Evolutionary conservation across 106 monocot species (phyloP).

Genomic region (Dendrobium catenatum): DNA sequence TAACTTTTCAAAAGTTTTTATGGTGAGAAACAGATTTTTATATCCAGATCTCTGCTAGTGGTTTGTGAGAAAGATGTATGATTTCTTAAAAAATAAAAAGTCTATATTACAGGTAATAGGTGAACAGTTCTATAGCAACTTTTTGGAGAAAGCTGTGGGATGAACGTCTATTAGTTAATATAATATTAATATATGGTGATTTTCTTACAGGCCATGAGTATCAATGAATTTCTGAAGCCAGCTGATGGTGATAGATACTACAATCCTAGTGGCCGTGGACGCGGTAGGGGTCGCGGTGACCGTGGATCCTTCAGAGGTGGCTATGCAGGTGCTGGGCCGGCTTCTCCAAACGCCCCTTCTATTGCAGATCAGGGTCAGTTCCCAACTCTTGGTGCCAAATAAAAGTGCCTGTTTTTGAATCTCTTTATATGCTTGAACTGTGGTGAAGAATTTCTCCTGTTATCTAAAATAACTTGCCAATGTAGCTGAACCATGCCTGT

Average conservation of each 20-base stretch:
- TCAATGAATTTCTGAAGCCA: conserved; percentile 79
- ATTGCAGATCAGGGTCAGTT: conserved; percentile 78
- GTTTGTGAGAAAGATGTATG: no score
- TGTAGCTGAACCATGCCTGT: no score
- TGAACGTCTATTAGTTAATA: neutral
- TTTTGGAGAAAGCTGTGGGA: no score
- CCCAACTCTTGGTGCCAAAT: conserved; percentile 66
- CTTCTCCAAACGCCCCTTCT: conserved; percentile 24
- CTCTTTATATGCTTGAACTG: neutral
- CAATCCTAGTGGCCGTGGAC: conserved; percentile 42
- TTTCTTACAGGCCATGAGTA: conserved; percentile 48
- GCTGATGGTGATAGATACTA: conserved; percentile 61
- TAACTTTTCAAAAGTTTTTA: no score
- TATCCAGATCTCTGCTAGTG: no score
- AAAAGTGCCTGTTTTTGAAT: conserved; percentile 6
- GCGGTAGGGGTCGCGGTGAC: conserved; percentile 41
- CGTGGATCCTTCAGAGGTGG: conserved; percentile 29
- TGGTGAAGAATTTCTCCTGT: neutral
- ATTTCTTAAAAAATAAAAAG: no score
- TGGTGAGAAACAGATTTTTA: no score
- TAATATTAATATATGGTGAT: neutral
- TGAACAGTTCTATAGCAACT: neutral
- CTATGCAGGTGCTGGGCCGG: conserved; percentile 1
- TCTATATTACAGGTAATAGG: no score
- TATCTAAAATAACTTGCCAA: no score